phyloP scores from a whole-genome alignment of 768 basidiomycete species.

The Termitomyces sp. region DNA sequence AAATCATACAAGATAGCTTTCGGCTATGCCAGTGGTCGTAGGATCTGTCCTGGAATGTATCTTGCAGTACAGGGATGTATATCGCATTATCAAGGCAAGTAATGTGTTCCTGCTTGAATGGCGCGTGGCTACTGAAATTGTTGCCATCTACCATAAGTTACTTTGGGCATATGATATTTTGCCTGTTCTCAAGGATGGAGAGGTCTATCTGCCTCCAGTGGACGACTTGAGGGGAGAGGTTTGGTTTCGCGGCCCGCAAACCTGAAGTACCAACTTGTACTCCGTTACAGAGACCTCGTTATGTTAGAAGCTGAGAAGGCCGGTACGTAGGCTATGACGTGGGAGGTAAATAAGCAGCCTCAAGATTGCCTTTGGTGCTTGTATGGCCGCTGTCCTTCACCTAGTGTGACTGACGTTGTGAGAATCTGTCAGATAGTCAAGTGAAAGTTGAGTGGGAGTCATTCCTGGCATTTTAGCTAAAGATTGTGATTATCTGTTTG shows the following conservation, averaged over 20 bases:
- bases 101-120: background rate
- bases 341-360: background rate
- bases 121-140: background rate
- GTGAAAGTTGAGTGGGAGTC: background rate
- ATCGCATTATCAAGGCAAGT: slow-evolving; percentile 26
- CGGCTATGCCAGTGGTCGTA: slow-evolving; percentile 31
- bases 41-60: slow-evolving; percentile 34
- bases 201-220: slow-evolving; percentile 4
- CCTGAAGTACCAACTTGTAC: slow-evolving; percentile 2
- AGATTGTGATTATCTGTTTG: too few species aligned
- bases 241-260: slow-evolving; percentile 6
- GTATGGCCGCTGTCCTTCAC: background rate
- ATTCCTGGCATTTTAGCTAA: background rate
- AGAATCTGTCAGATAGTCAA: background rate
- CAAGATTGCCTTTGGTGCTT: background rate
- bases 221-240: slow-evolving; percentile 10
- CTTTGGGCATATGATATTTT: slow-evolving; percentile 33
- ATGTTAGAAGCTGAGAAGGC: slow-evolving; percentile 10
- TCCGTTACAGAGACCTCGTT: slow-evolving; percentile 4
- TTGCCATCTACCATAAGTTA: slow-evolving; percentile 12
- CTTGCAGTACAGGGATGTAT: slow-evolving; percentile 31
- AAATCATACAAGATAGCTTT: slow-evolving; percentile 30
- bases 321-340: slow-evolving; percentile 7
- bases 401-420: too few species aligned
- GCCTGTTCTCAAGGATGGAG: slow-evolving; percentile 9